Evolutionary conservation across 179 eudicot genomes (phyloP), one percentile per base, ranked within the genome.

Genomic region (Beta lomatogona): DNA sequence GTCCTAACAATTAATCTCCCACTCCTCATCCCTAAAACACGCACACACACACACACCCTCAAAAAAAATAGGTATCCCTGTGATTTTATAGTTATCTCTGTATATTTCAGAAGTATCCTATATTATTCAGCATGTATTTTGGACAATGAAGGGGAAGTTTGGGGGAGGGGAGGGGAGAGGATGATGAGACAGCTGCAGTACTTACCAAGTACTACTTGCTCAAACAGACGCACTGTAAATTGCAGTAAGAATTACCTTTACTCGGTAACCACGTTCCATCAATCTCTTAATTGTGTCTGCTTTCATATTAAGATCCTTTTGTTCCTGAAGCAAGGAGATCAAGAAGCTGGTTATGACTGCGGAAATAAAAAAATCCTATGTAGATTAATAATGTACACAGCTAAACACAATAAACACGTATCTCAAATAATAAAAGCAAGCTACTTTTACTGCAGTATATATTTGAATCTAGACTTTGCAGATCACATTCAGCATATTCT

Each of bases 191-290:
- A 36, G 13, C 13, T 10, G 14, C 65, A 18, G 28, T 2, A 41
- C 65, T 41, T 18, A 16, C 45, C 31, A 14, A 75, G 6, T 1
- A 44, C 25, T n/a, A 67, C 75, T 58, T 46, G 22, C 66, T 48
- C 8, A 60, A 67, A 67, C 60, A 81, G 58, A 41, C 22, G 28
- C 41, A 54, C 22, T 1, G 22, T 52, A 63, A 28, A 53, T n/a
- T 6, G 22, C n/a, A 25, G 46, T 22, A 25, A 53, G 67, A 60
- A 71, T 77, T 85, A 93, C 98, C 98, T 90, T 92, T 83, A 94
- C 93, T 66, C 98, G 91, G 86, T 91, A 90, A 69, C 98, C 98
- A 71, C 88, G 89, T 54, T 93, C 98, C 91, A 90, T 83, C 81
- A 93, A 75, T 86, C 92, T 86, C 87, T 86, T 93, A 48, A 81